These are phyloP conservation scores for Leptodermis oblonga DNA, from an alignment of 257 asterid genomes.

Conservation along the genomic window DNA sequence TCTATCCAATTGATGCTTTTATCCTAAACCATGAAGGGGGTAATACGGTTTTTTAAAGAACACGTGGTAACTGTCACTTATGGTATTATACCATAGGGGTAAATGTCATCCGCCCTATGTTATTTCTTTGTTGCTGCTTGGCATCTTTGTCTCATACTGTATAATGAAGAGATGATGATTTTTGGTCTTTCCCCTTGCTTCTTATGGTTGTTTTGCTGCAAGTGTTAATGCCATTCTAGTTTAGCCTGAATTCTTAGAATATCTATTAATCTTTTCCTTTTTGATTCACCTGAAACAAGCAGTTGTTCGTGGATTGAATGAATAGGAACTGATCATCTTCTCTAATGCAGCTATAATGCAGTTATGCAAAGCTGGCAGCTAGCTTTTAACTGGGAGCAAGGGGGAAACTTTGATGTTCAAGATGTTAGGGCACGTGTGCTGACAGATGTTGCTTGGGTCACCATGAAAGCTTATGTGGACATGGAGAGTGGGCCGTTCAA, in stretches of 20 bases:
- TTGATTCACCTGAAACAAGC: neutral
- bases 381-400: slow-evolving; percentile 74
- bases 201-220: neutral
- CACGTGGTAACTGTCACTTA: too few relatives aligned
- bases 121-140: neutral
- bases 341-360: slow-evolving; percentile 49
- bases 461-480: slow-evolving; percentile 76
- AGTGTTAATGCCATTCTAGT: neutral
- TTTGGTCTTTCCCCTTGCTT: neutral
- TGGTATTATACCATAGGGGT: too few relatives aligned
- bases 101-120: neutral
- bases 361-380: slow-evolving; percentile 93
- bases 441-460: slow-evolving; percentile 81
- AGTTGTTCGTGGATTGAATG: neutral
- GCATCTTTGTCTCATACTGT: neutral
- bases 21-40: too few relatives aligned
- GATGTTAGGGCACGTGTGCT: slow-evolving; percentile 76
- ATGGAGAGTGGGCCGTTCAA: slow-evolving; percentile 44
- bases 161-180: neutral
- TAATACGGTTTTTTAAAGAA: too few relatives aligned
- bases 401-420: slow-evolving; percentile 57
- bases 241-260: neutral
- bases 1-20: too few relatives aligned
- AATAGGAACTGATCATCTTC: slow-evolving; percentile 1
- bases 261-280: neutral